Conservation (phyloP, 2,329 filamentous ascomycete species). For the Curvularia verruculosa region DNA sequence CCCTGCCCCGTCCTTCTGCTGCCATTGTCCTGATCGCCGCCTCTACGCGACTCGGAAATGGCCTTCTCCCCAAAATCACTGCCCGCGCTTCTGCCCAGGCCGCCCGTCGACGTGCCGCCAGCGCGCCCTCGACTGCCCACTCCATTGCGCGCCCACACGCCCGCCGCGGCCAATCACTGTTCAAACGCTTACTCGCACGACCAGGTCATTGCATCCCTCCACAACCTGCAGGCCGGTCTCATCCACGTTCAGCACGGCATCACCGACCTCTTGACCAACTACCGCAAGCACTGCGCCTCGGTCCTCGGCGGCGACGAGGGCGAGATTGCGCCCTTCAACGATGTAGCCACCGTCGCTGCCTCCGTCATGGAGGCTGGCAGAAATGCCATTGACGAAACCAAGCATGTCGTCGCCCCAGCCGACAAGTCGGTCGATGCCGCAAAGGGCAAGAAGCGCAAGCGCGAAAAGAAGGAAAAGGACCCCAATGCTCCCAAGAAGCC, state of each 20-base stretch:
- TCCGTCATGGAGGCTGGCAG: conserved; percentile 38
- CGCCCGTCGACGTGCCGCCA: conserved; percentile 8
- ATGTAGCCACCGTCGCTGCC: conserved; percentile 39
- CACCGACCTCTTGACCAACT: conserved; percentile 79
- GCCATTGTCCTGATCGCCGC: conserved; percentile 26
- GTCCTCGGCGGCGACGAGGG: conserved; percentile 61
- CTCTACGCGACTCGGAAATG: conserved; percentile 31
- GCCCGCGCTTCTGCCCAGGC: conserved; percentile 12
- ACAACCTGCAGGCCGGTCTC: conserved; percentile 70
- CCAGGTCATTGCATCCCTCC: conserved; percentile 77
- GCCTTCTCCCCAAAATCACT: conserved; percentile 7
- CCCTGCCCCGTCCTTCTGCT: conserved; percentile 4
- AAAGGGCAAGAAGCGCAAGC: conserved; percentile 71
- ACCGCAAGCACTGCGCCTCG: conserved; percentile 86
- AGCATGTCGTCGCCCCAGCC: conserved; percentile 25
- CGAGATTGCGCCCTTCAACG: conserved; percentile 50
- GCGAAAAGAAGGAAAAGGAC: conserved; percentile 77
- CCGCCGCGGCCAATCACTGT: background rate
- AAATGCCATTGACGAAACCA: conserved; percentile 30
- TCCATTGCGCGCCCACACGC: conserved; percentile 7
- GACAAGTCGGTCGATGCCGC: conserved; percentile 19
- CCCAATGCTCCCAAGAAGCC: conserved; percentile 95
- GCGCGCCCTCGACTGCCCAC: conserved; percentile 23
- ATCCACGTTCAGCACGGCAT: conserved; percentile 61
- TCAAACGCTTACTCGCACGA: conserved; percentile 16